These are phyloP conservation scores for Xylaria multiplex DNA, from an alignment of 2,329 filamentous ascomycete species.

Conservation along the genomic window DNA sequence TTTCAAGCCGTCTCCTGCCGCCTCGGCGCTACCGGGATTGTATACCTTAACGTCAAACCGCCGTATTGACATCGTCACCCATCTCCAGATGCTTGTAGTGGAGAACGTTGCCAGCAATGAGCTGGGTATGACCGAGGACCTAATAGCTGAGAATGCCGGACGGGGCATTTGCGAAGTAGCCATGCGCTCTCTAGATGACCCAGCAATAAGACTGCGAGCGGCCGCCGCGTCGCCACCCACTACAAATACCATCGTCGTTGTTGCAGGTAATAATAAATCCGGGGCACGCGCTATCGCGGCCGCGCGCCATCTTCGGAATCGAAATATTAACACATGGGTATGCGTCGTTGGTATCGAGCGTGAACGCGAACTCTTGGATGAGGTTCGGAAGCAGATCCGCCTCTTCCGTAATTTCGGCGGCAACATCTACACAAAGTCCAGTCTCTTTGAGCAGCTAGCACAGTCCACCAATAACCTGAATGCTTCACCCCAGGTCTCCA, in stretches of 20 bases:
- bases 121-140: constrained; percentile 84
- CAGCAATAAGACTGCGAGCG: constrained; percentile 65
- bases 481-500: constrained; percentile 43
- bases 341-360: constrained; percentile 87
- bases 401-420: constrained; percentile 87
- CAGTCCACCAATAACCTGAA: constrained; percentile 53
- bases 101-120: constrained; percentile 92
- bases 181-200: constrained; percentile 72
- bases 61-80: constrained; percentile 70
- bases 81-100: constrained; percentile 89
- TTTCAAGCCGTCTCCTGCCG: constrained; percentile 49
- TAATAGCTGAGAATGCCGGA: constrained; percentile 92
- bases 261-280: constrained; percentile 96
- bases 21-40: constrained; percentile 54
- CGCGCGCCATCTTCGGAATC: constrained; percentile 85
- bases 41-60: constrained; percentile 66
- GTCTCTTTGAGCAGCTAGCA: constrained; percentile 69
- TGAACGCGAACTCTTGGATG: constrained; percentile 81
- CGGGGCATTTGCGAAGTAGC: constrained; percentile 88
- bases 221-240: constrained; percentile 48
- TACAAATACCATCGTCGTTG: constrained; percentile 68
- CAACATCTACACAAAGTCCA: constrained; percentile 70
- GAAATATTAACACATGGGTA: constrained; percentile 81
- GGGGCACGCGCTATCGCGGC: constrained; percentile 86
- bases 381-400: constrained; percentile 81